Evolutionary conservation across 805 yeast species (phyloP).

Genomic region (Schwanniomyces polymorphus): DNA sequence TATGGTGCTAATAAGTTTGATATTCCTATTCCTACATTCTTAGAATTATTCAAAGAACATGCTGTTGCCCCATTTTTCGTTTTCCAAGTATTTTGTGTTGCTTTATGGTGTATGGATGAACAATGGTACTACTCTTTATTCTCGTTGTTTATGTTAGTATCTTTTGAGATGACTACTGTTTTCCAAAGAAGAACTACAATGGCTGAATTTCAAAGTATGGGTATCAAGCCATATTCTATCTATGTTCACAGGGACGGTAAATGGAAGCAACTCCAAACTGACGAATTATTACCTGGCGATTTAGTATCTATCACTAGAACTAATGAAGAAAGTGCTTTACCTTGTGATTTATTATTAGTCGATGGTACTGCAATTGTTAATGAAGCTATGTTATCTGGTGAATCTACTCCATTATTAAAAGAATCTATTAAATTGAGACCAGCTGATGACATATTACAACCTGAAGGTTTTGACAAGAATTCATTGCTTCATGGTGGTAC

Average conservation of each 20-base stretch:
- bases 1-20: constrained; percentile 90
- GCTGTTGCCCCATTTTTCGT: constrained; percentile 98
- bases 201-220: constrained; percentile 96
- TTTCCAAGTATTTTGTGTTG: constrained; percentile 93
- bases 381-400: constrained; percentile 99
- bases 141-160: constrained; percentile 85
- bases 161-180: constrained; percentile 92
- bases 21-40: constrained; percentile 90
- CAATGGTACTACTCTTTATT: constrained; percentile 94
- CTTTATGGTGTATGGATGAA: constrained; percentile 94
- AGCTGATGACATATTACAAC: constrained; percentile 59
- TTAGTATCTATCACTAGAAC: constrained; percentile 85
- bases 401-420: constrained; percentile 93
- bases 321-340: constrained; percentile 86
- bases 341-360: constrained; percentile 85
- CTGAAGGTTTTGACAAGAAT: constrained; percentile 86
- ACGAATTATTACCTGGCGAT: constrained; percentile 87
- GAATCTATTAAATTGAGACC: constrained; percentile 90
- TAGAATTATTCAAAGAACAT: constrained; percentile 91
- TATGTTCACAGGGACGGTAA: constrained; percentile 66
- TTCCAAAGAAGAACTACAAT: constrained; percentile 94
- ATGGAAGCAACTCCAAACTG: constrained; percentile 73
- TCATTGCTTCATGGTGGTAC: constrained; percentile 94
- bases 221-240: constrained; percentile 85
- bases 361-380: constrained; percentile 95